Conservation (phyloP, 2,329 filamentous ascomycete species). For the Aschersonia sp. region DNA sequence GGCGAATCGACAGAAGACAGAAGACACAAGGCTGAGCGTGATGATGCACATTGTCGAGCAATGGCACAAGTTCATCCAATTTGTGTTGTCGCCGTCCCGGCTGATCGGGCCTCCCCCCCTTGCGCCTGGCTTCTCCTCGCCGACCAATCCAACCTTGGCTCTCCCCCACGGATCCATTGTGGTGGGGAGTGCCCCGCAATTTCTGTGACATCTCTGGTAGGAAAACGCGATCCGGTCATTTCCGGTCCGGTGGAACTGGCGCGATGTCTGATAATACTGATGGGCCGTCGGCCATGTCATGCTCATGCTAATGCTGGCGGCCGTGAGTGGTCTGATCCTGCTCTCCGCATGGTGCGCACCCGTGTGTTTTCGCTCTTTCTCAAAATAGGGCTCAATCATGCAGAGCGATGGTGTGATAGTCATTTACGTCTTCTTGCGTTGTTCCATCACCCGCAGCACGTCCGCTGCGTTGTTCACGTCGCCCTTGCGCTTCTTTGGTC, state of each 20-base stretch:
- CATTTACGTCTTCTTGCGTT: constrained; percentile 23
- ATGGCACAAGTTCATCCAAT: neutral
- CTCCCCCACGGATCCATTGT: neutral
- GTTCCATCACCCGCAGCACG: constrained; percentile 66
- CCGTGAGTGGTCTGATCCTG: neutral
- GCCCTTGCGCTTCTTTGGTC: constrained; percentile 61
- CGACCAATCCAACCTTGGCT: neutral
- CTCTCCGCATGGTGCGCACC: neutral
- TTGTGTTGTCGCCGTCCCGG: neutral
- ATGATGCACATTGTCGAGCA: neutral
- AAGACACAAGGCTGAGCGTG: neutral
- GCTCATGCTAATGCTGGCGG: neutral
- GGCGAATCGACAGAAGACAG: neutral
- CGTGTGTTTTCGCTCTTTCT: too few species aligned
- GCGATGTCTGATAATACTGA: neutral
- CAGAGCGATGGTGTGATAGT: neutral
- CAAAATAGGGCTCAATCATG: too few species aligned
- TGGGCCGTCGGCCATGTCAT: neutral
- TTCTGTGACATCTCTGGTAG: neutral
- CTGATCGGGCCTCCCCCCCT: neutral
- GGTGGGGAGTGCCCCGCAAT: neutral
- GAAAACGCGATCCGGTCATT: neutral
- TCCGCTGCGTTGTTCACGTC: constrained; percentile 67
- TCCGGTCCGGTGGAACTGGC: neutral
- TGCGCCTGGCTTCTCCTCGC: neutral